phyloP scores from a whole-genome alignment of 108 stramenopile species.

The Heterococcus sp. region DNA sequence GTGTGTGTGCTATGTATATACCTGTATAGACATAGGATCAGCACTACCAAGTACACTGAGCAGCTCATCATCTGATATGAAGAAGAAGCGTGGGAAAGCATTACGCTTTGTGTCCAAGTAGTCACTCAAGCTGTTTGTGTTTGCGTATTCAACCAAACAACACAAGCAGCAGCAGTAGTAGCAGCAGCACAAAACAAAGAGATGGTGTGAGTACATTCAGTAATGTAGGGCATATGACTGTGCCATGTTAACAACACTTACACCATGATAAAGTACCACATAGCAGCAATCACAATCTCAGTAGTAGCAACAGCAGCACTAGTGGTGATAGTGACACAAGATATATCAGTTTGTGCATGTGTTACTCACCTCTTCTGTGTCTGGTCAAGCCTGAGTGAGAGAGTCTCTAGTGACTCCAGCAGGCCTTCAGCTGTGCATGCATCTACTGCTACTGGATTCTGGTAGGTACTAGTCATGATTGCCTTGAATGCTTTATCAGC shows the following conservation, averaged over 20 bases:
- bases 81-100: slow-evolving; percentile 70
- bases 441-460: slow-evolving; percentile 63
- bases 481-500: slow-evolving; percentile 67
- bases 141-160: too few species aligned
- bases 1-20: background rate
- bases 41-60: slow-evolving; percentile 63
- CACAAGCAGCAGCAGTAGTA: too few species aligned
- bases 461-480: slow-evolving; percentile 58
- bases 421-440: slow-evolving; percentile 60
- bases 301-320: too few species aligned
- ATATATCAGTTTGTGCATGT: too few species aligned
- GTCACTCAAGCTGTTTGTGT: slow-evolving; percentile 55
- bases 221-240: background rate
- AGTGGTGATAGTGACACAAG: background rate
- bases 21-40: slow-evolving; percentile 63
- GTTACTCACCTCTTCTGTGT: slow-evolving; percentile 57
- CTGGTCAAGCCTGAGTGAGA: slow-evolving; percentile 60
- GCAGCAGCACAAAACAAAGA: too few species aligned
- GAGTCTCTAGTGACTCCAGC: slow-evolving; percentile 43
- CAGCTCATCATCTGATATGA: slow-evolving; percentile 72
- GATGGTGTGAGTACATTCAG: too few species aligned
- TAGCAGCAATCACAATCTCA: too few species aligned
- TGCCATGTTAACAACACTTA: background rate
- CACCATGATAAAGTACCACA: too few species aligned
- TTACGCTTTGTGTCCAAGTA: slow-evolving; percentile 70